A percentile compares a stretch with the other conserved stretches of the same genome.
These are phyloP conservation scores for Paraphysoderma sedebokerense DNA, from an alignment of 371 early-diverging fungal species.

Conservation along the genomic window DNA sequence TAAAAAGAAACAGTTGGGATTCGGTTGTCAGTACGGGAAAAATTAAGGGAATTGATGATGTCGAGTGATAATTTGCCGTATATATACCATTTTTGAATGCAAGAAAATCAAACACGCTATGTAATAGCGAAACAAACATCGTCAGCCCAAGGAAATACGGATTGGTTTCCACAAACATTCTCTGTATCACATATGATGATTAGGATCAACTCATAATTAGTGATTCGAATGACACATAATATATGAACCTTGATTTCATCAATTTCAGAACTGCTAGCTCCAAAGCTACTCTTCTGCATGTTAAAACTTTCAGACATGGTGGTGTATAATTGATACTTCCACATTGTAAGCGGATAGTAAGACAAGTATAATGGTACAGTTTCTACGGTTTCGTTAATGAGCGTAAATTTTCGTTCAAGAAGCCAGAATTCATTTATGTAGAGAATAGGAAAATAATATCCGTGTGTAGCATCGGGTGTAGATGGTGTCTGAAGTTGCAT, in stretches of 20 bases:
- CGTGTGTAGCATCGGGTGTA: too few species aligned
- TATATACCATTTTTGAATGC: constrained; percentile 80
- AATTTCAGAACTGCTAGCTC: constrained; percentile 39
- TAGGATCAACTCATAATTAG: constrained; percentile 1
- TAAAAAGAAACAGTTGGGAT: background rate
- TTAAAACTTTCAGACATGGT: constrained; percentile 45
- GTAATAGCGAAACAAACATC: constrained; percentile 55
- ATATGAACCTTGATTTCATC: constrained; percentile 35
- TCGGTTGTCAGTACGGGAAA: background rate
- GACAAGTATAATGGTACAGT: constrained; percentile 46
- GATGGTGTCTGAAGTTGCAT: background rate
- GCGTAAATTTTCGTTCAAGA: constrained; percentile 26
- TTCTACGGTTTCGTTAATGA: constrained; percentile 2
- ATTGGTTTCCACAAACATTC: constrained; percentile 82
- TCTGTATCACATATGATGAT: constrained; percentile 26
- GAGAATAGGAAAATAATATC: constrained; percentile 46
- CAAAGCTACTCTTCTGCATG: constrained; percentile 35
- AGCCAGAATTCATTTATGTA: constrained; percentile 80
- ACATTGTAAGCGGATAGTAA: constrained; percentile 45
- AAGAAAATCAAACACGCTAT: constrained; percentile 78
- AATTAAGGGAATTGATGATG: background rate
- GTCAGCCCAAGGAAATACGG: constrained; percentile 63
- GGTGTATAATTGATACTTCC: constrained; percentile 55
- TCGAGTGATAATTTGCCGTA: background rate
- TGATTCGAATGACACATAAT: constrained; percentile 3